Evolutionary conservation across 139 green algal genomes (phyloP).

Genomic region (Ostreobium quekettii): DNA sequence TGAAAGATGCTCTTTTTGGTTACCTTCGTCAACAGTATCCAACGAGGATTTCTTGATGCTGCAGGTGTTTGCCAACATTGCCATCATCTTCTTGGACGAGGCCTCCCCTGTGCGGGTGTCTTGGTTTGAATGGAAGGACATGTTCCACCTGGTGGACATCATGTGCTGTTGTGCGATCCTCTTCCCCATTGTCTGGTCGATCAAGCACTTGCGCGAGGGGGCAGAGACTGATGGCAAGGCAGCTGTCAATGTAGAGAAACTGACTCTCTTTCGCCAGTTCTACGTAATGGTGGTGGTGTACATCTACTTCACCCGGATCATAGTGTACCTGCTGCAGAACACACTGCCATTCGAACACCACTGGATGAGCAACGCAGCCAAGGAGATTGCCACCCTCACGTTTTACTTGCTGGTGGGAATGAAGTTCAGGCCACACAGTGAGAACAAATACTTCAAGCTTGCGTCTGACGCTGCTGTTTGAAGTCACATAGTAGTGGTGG

Average conservation of each 20-base stretch:
- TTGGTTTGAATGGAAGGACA: conserved; percentile 90
- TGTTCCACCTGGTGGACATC: conserved; percentile 96
- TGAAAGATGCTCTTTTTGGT: background rate
- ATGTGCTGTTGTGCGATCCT: conserved; percentile 96
- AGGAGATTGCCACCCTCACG: background rate
- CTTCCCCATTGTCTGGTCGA: conserved; percentile 97
- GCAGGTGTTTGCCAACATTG: conserved; percentile 89
- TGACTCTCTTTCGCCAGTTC: conserved; percentile 4
- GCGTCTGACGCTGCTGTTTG: no score
- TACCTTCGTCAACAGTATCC: background rate
- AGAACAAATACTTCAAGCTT: conserved; percentile 14
- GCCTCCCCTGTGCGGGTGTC: conserved; percentile 55
- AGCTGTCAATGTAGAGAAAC: conserved; percentile 36
- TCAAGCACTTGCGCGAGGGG: conserved; percentile 80
- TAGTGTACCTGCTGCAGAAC: conserved; percentile 87
- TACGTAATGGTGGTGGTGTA: conserved; percentile 69
- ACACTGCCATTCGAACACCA: conserved; percentile 14
- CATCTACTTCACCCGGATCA: conserved; percentile 97
- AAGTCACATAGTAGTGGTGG: no score
- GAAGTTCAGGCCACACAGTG: conserved; percentile 6
- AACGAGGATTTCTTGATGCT: background rate
- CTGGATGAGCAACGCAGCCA: background rate
- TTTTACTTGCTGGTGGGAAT: conserved; percentile 5
- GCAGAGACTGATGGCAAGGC: conserved; percentile 52
- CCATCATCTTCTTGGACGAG: conserved; percentile 85